These are phyloP conservation scores for Boletus pseudopeckii DNA, from an alignment of 768 basidiomycete genomes.

Conservation along the genomic window DNA sequence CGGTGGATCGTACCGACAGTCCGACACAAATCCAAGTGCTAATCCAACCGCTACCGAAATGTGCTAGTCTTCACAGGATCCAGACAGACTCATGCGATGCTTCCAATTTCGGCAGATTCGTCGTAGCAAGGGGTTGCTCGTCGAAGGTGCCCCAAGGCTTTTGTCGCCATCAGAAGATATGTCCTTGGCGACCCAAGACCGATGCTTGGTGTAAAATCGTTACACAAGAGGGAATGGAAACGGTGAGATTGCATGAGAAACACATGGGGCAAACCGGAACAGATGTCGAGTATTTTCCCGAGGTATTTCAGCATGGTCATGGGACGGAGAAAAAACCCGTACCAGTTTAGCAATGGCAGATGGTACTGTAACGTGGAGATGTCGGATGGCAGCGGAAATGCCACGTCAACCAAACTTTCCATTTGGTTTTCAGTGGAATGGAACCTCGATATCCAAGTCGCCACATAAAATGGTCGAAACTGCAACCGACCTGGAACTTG, in stretches of 20 bases:
- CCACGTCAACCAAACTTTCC: background rate
- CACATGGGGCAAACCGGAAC: background rate
- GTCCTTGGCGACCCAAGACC: background rate
- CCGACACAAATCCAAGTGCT: too few species aligned
- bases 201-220: background rate
- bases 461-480: background rate
- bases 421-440: background rate
- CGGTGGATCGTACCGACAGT: too few species aligned
- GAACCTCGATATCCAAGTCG: background rate
- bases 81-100: too few species aligned
- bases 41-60: too few species aligned
- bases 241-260: slow-evolving; percentile 10
- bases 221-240: background rate
- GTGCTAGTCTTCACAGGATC: too few species aligned
- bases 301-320: background rate
- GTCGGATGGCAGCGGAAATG: background rate
- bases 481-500: background rate
- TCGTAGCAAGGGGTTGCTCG: too few species aligned
- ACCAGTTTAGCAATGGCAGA: background rate
- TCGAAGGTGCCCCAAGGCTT: background rate
- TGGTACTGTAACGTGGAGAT: background rate
- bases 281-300: background rate
- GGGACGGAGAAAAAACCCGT: background rate
- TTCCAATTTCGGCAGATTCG: background rate
- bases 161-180: too few species aligned